phyloP scores from a whole-genome alignment of 345 rosid species.

The Populus tremula region DNA sequence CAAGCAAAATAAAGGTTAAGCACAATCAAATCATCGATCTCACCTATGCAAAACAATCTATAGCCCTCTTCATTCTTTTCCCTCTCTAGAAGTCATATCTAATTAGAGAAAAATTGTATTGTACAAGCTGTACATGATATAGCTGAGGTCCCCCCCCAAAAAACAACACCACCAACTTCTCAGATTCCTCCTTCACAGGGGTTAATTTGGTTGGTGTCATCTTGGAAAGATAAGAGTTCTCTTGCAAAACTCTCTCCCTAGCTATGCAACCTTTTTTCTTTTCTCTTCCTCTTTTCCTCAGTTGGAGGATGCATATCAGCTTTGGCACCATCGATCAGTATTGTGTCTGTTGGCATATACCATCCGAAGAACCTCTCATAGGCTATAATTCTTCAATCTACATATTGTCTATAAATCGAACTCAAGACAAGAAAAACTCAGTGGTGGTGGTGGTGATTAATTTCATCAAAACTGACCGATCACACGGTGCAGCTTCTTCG shows the following conservation, averaged over 20 bases:
- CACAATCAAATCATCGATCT: constrained; percentile 9
- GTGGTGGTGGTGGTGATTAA: neutral
- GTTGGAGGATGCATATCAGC: constrained; percentile 24
- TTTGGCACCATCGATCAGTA: constrained; percentile 3
- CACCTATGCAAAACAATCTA: constrained; percentile 22
- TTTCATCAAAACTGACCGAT: constrained; percentile 18
- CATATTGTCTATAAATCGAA: neutral
- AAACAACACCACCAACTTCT: constrained; percentile 3
- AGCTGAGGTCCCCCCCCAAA: constrained; percentile 27
- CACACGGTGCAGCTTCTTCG: constrained; percentile 20
- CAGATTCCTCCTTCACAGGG: constrained; percentile 13
- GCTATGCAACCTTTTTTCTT: neutral
- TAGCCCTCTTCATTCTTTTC: neutral
- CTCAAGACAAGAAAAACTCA: neutral
- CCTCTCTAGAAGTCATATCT: constrained; percentile 38
- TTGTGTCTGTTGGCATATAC: constrained; percentile 13
- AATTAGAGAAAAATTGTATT: constrained; percentile 46
- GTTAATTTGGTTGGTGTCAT: constrained; percentile 1
- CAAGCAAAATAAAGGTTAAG: neutral
- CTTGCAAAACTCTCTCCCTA: neutral
- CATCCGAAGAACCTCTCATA: neutral
- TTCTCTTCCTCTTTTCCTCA: neutral
- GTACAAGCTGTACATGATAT: constrained; percentile 42
- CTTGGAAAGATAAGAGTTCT: constrained; percentile 9
- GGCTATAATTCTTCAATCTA: constrained; percentile 5